Percentiles rank a stretch among this genome's conserved stretches.
Evolutionary conservation across 169 alveolate species (phyloP).

Genomic region (Eimeria praecox): DNA sequence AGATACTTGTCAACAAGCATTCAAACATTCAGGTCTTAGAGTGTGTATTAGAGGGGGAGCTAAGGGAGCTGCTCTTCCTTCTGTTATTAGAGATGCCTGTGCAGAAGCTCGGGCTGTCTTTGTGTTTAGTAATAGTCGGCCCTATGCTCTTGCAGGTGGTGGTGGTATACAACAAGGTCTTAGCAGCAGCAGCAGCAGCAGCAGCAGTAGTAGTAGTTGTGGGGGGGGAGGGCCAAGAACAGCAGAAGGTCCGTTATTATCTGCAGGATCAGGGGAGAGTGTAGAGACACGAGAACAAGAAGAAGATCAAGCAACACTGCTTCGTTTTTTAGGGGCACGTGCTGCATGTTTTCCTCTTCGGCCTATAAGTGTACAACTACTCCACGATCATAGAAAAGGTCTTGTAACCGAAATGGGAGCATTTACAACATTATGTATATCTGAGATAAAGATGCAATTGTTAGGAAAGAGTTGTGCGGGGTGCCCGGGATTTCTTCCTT

Average conservation of each 20-base stretch:
- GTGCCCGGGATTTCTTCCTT: constrained; percentile 78
- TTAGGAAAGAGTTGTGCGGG: constrained; percentile 80
- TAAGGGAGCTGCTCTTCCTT: constrained; percentile 49
- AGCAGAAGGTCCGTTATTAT: constrained; percentile 7
- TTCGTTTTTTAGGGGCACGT: constrained; percentile 76
- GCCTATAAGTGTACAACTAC: constrained; percentile 64
- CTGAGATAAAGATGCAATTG: constrained; percentile 77
- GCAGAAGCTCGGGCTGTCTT: constrained; percentile 71
- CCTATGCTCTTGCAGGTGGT: background rate
- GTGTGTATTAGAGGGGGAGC: constrained; percentile 72
- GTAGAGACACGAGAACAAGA: constrained; percentile 77
- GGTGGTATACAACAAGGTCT: background rate
- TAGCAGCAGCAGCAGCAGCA: constrained; percentile 6
- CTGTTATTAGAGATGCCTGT: constrained; percentile 43
- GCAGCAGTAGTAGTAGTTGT: background rate
- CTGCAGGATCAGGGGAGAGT: constrained; percentile 63
- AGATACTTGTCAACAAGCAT: constrained; percentile 3
- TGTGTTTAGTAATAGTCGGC: constrained; percentile 70
- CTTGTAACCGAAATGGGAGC: constrained; percentile 81
- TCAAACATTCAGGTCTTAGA: constrained; percentile 2
- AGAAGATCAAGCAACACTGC: constrained; percentile 76
- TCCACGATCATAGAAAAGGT: constrained; percentile 75
- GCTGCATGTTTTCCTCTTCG: constrained; percentile 53
- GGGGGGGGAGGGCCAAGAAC: background rate
- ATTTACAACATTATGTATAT: constrained; percentile 34